phyloP scores from a whole-genome alignment of 73 alveolate genomes.

The Breviolum minutum region DNA sequence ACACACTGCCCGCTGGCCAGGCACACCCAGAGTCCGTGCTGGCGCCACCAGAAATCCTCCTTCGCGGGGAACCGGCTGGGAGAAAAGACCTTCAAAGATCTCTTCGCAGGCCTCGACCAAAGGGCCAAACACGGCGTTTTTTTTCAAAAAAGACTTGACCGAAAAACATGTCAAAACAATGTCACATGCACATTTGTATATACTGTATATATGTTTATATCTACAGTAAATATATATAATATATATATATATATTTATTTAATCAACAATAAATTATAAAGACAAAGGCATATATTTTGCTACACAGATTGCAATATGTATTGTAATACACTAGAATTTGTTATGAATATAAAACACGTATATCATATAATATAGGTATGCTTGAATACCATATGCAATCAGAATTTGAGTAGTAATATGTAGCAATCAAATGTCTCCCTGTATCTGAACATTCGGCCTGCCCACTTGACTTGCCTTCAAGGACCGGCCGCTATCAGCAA shows the following conservation, averaged over 20 bases:
- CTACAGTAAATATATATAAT: too few relatives aligned
- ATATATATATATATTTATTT: too few relatives aligned
- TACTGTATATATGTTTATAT: not conserved
- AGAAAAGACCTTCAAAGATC: slow-evolving; percentile 40
- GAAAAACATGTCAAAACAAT: not conserved
- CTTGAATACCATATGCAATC: too few relatives aligned
- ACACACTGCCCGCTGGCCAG: not conserved
- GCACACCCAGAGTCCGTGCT: slow-evolving; percentile 37
- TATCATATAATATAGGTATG: too few relatives aligned
- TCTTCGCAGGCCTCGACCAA: slow-evolving; percentile 73
- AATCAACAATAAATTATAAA: too few relatives aligned
- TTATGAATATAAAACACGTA: too few relatives aligned
- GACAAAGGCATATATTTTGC: too few relatives aligned
- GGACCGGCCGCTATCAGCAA: slow-evolving; percentile 54
- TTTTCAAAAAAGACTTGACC: not conserved
- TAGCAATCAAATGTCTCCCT: not conserved
- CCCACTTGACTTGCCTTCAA: slow-evolving; percentile 21
- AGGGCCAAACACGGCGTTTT: not conserved
- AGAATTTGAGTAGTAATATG: not conserved
- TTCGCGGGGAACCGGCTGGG: slow-evolving; percentile 69
- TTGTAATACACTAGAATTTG: too few relatives aligned
- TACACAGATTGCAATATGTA: too few relatives aligned
- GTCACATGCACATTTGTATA: not conserved
- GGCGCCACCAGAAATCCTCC: slow-evolving; percentile 51
- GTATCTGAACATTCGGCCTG: not conserved